Base-by-base conservation (phyloP, 805 yeast genomes). In the Wickerhamiella sorbophila region DNA sequence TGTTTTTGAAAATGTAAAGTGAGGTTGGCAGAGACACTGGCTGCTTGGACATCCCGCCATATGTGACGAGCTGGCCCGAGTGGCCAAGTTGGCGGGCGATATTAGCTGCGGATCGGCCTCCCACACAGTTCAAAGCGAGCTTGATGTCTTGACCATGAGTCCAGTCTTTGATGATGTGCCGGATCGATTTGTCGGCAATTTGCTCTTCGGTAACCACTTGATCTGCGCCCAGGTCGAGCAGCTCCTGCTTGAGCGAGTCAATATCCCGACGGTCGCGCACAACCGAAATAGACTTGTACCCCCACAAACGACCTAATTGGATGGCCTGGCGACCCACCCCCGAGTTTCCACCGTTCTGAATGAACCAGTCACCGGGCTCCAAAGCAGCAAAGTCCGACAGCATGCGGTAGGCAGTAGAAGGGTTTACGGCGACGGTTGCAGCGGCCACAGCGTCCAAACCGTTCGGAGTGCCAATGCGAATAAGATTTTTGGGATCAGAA, bases 1-100 rank as follows among this genome's bases (percentile, higher is more conserved):
- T 62, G 55, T 87, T 81, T 61, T 88, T 91, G 69, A 91, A 91
- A 49, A 91, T 87, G 56, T 83, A 83, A 45, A 83, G 64, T 0
- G 94, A 75, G 1, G 95, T 85, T 32, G 97, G 95, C 43, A 91
- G 62, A n/a, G 74, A 72, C 9, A 91, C 93, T 1, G 98, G 98
- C 63, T 84, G 87, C 68, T 79, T 77, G 3, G 96, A 84, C 98
- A 91, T 91, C 31, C 94, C 97, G 27, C 99, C 99, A 56, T 91
- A 91, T 1, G 97, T 85, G 51, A 86, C 74, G 67, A 91, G 65
- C 38, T 77, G 71, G 1, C 91, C 94, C 52, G 82, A 75, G 14
- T 66, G 63, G 31, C 75, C 76, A 43, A 91, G 69, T 58, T 86
- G 88, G 51, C 95, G 71, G 8, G 94, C 88, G 51, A 91, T 69